Evolutionary conservation across 2,329 filamentous ascomycete genomes (phyloP).

Genomic region (Coniochaeta sp.): DNA sequence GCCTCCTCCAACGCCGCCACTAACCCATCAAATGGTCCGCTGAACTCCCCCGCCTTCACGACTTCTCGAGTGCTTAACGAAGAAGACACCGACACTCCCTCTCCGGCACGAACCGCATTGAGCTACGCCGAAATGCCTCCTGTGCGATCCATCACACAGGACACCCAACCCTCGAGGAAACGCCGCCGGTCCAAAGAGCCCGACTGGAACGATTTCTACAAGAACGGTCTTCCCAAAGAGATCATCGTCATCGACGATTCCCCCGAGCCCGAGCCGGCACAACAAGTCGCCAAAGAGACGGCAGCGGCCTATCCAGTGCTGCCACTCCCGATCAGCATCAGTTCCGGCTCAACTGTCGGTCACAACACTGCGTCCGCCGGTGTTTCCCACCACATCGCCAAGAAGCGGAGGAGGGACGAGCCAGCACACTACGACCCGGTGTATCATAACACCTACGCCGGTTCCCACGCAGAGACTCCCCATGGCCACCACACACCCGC

Average conservation of each 20-base stretch:
- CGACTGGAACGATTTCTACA: slow-evolving; percentile 76
- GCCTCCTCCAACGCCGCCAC: slow-evolving; percentile 17
- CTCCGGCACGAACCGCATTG: slow-evolving; percentile 10
- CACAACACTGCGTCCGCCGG: slow-evolving; percentile 15
- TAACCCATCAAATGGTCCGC: slow-evolving; percentile 28
- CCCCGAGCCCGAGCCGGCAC: slow-evolving; percentile 44
- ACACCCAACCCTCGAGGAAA: slow-evolving; percentile 33
- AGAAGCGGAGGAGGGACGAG: slow-evolving; percentile 64
- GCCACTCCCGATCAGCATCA: slow-evolving; percentile 26
- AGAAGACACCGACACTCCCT: neutral
- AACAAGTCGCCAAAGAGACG: slow-evolving; percentile 14
- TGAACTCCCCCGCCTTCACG: slow-evolving; percentile 3
- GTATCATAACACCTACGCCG: slow-evolving; percentile 62
- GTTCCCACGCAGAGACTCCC: slow-evolving; percentile 65
- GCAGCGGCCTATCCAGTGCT: slow-evolving; percentile 19
- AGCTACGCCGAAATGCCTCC: slow-evolving; percentile 30
- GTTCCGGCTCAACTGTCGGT: slow-evolving; percentile 20
- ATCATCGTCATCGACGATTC: slow-evolving; percentile 79
- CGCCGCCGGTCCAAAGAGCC: slow-evolving; percentile 56
- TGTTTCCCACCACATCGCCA: slow-evolving; percentile 49
- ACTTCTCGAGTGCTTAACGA: slow-evolving; percentile 9
- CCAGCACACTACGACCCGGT: slow-evolving; percentile 57
- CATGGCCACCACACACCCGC: slow-evolving; percentile 59
- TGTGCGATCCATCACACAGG: slow-evolving; percentile 16
- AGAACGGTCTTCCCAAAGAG: slow-evolving; percentile 76